Conservation (phyloP, 192 early-diverging fungal species). For the Helicostylum pulchrum region DNA sequence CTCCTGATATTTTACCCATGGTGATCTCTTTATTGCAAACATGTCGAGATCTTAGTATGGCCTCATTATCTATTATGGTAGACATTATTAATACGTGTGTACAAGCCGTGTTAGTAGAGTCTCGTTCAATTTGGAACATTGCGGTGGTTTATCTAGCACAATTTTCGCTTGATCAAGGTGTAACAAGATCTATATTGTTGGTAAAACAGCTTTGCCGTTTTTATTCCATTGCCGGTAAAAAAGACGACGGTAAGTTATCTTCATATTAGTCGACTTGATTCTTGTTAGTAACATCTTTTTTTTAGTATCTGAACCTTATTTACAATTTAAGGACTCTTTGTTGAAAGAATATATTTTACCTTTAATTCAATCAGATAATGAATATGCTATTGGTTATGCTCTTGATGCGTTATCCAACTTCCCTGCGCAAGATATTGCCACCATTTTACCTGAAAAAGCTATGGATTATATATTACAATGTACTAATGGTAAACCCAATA, state of each 20-base stretch:
- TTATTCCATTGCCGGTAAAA: constrained; percentile 43
- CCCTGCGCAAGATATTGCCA: constrained; percentile 38
- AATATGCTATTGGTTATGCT: constrained; percentile 32
- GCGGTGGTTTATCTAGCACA: constrained; percentile 43
- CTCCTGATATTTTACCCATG: constrained; percentile 49
- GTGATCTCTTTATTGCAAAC: constrained; percentile 46
- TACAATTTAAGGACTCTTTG: constrained; percentile 42
- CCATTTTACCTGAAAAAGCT: constrained; percentile 39
- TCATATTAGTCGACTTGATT: neutral
- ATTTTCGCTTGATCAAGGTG: constrained; percentile 28
- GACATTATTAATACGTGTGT: constrained; percentile 46
- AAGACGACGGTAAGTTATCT: constrained; percentile 43
- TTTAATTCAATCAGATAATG: constrained; percentile 29
- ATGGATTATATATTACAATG: constrained; percentile 22
- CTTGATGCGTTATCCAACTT: constrained; percentile 42
- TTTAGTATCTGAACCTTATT: constrained; percentile 43
- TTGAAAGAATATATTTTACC: constrained; percentile 38
- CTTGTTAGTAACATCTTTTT: neutral
- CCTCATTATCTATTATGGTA: constrained; percentile 45
- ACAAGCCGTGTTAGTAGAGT: constrained; percentile 40
- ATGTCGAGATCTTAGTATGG: constrained; percentile 35
- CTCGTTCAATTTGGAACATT: constrained; percentile 49
- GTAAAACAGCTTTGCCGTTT: constrained; percentile 43
- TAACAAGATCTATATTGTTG: constrained; percentile 25
- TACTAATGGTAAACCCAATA: constrained; percentile 6